Percentiles rank a stretch among this genome's conserved stretches.
Conservation (phyloP, 495 filamentous ascomycete genomes). For the Talaromyces nanjingensis region DNA sequence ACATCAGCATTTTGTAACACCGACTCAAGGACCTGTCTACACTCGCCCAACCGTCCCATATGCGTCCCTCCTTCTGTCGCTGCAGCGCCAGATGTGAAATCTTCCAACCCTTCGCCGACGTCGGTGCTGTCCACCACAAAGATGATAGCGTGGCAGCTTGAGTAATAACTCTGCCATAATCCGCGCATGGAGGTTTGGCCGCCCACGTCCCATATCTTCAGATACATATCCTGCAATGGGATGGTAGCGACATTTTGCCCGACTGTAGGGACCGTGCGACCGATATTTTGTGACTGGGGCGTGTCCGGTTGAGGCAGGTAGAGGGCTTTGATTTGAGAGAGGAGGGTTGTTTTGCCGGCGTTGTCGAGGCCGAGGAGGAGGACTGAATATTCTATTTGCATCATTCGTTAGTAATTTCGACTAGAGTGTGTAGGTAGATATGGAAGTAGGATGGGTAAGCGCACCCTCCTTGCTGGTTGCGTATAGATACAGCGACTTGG, state of each 20-base stretch:
- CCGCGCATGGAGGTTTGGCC: slow-evolving; percentile 83
- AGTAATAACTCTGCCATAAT: slow-evolving; percentile 95
- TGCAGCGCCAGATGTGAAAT: slow-evolving; percentile 22
- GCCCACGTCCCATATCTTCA: slow-evolving; percentile 98
- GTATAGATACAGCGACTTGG: slow-evolving; percentile 88
- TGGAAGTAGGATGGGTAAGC: background rate
- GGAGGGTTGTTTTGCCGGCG: slow-evolving; percentile 96
- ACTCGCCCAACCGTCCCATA: slow-evolving; percentile 72
- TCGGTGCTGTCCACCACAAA: slow-evolving; percentile 95
- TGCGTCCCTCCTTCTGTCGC: slow-evolving; percentile 5
- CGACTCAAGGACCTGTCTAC: slow-evolving; percentile 74
- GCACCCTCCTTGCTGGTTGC: slow-evolving; percentile 88
- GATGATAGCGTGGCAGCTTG: slow-evolving; percentile 89
- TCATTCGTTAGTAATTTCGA: background rate
- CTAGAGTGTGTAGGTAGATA: background rate
- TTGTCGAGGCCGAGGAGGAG: slow-evolving; percentile 96
- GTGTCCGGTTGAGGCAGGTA: slow-evolving; percentile 58
- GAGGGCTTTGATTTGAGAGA: slow-evolving; percentile 87
- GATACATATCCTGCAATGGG: slow-evolving; percentile 80
- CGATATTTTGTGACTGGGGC: slow-evolving; percentile 41
- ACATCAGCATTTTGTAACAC: slow-evolving; percentile 81
- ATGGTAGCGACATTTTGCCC: slow-evolving; percentile 95
- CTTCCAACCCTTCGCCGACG: slow-evolving; percentile 67
- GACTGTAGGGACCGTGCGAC: slow-evolving; percentile 88
- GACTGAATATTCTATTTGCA: slow-evolving; percentile 78